Base-by-base conservation (phyloP, 1,284 basidiomycete genomes). In the Moesziomyces aphidis region DNA sequence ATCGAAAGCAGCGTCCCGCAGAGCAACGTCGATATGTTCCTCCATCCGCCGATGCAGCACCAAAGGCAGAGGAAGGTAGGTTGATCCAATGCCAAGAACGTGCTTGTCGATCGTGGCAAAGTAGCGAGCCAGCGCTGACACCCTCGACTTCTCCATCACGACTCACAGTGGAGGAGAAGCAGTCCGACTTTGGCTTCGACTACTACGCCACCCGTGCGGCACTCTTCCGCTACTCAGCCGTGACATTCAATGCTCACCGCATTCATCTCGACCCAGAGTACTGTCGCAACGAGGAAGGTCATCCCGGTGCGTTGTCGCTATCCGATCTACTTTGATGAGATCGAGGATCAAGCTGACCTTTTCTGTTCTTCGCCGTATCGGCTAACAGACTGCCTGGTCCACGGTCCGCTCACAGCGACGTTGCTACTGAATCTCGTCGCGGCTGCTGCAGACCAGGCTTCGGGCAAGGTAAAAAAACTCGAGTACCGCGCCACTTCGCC, bases 191-290 rank as follows among this genome's bases (percentile, higher is more conserved):
- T 49, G 72, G 67, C 36, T 74, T 70, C 22, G 61, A 74, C 54
- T 74, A 70, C 48, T 57, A 62, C 24, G 67, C 73, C 11, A 71
- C 73, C 7, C 59, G 74, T 28, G 63, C 73, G 0, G 76, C 62
- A 1, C 77, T 83, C 8, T 85, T 82, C 52, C 60, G 82, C n/a
- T 83, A 81, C 61, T 78, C 76, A 9, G 82, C 82, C 1, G 71
- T 79, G 11, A 83, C 81, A 0, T 83, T 78, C 70, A 83, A 82
- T 57, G 76, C 79, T 0, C 81, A 82, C 48, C 73, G 73, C 13
- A 82, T 83, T 45, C 82, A 83, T 43, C 63, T 79, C 22, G 80
- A 82, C 34, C 56, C 78, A 1, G 50, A 66, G 24, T 83, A 81
- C 62, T 78, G 76, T 36, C 69, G 76, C 17, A 63, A 77, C 5